Conservation (phyloP, 345 rosid species). For the Eucalyptus guilfoylei region DNA sequence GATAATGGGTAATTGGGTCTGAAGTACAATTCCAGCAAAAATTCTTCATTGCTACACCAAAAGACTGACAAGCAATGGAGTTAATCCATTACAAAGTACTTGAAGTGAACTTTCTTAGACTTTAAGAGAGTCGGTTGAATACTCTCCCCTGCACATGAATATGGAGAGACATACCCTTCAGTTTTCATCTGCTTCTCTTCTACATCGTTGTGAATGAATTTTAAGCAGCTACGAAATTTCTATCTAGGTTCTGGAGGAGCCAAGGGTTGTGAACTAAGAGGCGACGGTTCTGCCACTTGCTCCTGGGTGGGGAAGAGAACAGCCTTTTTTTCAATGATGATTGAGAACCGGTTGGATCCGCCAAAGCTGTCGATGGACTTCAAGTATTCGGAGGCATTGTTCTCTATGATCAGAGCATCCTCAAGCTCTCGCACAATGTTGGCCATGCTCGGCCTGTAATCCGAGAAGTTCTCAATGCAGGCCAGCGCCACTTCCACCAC, state of each 20-base stretch:
- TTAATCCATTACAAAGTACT: not conserved
- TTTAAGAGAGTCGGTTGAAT: not conserved
- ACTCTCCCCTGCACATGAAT: not conserved
- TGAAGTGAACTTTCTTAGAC: not conserved
- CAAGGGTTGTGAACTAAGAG: constrained; percentile 20
- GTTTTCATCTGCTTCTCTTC: not conserved
- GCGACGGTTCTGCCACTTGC: constrained; percentile 24
- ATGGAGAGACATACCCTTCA: not conserved
- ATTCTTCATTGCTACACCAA: not conserved
- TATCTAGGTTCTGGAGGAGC: constrained; percentile 13
- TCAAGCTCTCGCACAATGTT: constrained; percentile 63
- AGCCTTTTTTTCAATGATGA: constrained; percentile 25
- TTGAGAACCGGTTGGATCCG: constrained; percentile 41
- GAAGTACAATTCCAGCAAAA: not conserved
- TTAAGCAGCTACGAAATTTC: not conserved
- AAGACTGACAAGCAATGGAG: not conserved
- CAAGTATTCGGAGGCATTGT: constrained; percentile 75
- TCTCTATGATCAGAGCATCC: constrained; percentile 64
- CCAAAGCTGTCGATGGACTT: constrained; percentile 62
- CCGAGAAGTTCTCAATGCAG: constrained; percentile 53
- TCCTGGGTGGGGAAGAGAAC: constrained; percentile 17
- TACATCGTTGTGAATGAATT: not conserved
- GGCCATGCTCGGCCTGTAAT: constrained; percentile 44
- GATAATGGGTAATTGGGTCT: not conserved
- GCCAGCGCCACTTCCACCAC: constrained; percentile 65